A percentile compares a stretch with the other conserved stretches of the same genome.
phyloP scores from a whole-genome alignment of 768 basidiomycete genomes.

The Mycena sanguinolenta region DNA sequence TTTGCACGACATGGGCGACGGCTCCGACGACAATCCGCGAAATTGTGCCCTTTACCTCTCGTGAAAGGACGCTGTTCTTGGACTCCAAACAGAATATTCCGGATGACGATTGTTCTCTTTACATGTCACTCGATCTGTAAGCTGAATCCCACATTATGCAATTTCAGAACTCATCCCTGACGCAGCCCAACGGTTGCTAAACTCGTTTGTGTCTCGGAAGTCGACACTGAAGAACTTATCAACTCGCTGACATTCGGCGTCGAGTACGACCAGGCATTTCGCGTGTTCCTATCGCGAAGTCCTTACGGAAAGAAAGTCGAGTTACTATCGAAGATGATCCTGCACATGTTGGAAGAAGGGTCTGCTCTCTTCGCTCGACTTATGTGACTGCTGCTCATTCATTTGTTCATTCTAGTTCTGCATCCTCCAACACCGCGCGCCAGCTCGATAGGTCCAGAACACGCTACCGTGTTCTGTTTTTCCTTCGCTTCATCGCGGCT shows the following conservation, averaged over 20 bases:
- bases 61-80: slow-evolving; percentile 26
- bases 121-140: slow-evolving; percentile 32
- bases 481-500: slow-evolving; percentile 24
- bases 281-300: slow-evolving; percentile 25
- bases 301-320: slow-evolving; percentile 18
- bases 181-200: slow-evolving; percentile 5
- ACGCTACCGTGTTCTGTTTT: slow-evolving; percentile 28
- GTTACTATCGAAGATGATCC: slow-evolving; percentile 16
- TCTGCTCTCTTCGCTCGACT: background rate
- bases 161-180: background rate
- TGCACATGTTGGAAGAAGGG: slow-evolving; percentile 23
- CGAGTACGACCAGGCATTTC: slow-evolving; percentile 28
- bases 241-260: slow-evolving; percentile 23
- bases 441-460: background rate
- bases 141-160: background rate
- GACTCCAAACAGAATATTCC: slow-evolving; percentile 23
- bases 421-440: no score
- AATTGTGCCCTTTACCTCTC: slow-evolving; percentile 22
- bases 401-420: background rate
- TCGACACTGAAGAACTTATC: background rate
- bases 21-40: background rate
- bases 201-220: slow-evolving; percentile 7
- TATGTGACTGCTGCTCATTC: no score
- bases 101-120: slow-evolving; percentile 22
- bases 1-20: slow-evolving; percentile 22